Evolutionary conservation across 345 rosid species (phyloP), one percentile per base, ranked within the genome.

Genomic region (Arabidopsis thaliana): DNA sequence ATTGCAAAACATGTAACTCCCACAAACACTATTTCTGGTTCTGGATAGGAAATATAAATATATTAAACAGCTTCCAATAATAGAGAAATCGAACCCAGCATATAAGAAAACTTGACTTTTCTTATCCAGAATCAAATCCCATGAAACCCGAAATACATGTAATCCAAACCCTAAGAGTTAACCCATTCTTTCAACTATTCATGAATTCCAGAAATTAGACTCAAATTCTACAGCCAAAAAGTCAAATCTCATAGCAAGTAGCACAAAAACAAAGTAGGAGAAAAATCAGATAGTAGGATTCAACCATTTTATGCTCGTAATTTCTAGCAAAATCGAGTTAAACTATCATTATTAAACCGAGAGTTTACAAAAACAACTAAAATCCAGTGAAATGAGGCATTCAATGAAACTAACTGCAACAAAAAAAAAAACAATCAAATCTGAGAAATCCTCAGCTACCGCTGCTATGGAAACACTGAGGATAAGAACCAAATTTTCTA

Each of bases 21-120:
- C 46, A 73, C 46, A 58, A 79, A 38, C 62, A 38, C 62, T 73
- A 72, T 78, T 79, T 70, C 85, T 79, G 78, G 65, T 81, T 74
- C 87, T 84, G 82, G 67, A 72, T 62, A 74, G 71, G 67, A 72
- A 81, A 70, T 55, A 75, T 51, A 71, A 71, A 49, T 51, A 63
- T 66, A 82, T 69, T 60, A 68, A 78, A 71, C 53, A 70, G 8
- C 64, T 50, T 73, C 48, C 55, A 61, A 74, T 23, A 32, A 22
- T 0, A 41, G 59, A 59, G 37, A 53, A 24, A 52, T 24, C 12
- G n/a, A 61, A 52, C 69, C 57, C 68, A 58, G 30, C 33, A 36
- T 3, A 50, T 16, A 4, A 3, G 3, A 57, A 48, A 16, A 44
- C 40, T 67, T 44, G 5, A 61, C 1, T 20, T 50, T 60, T 33